phyloP scores from a whole-genome alignment of 345 rosid species.

The Corchorus olitorius region DNA sequence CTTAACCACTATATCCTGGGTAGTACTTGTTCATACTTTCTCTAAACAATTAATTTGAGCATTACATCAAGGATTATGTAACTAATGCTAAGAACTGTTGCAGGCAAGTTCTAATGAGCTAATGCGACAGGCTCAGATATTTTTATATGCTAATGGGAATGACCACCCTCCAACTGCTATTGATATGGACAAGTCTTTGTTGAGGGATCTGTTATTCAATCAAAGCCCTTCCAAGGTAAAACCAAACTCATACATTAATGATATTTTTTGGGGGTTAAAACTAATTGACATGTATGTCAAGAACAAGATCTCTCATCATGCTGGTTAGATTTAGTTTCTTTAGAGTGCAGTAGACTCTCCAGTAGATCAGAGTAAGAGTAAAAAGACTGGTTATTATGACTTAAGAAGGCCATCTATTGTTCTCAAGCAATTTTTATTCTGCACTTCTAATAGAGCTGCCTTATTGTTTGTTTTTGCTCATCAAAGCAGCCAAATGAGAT shows the following conservation, averaged over 20 bases:
- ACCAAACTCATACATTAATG: constrained; percentile 8
- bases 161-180: constrained; percentile 83
- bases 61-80: constrained; percentile 4
- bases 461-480: neutral
- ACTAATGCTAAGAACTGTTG: constrained; percentile 30
- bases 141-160: constrained; percentile 80
- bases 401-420: neutral
- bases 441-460: constrained; percentile 2
- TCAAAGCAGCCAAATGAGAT: neutral
- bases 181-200: constrained; percentile 77
- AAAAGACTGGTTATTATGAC: neutral
- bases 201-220: constrained; percentile 75
- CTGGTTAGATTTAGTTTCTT: neutral
- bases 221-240: constrained; percentile 85
- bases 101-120: constrained; percentile 72
- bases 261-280: neutral
- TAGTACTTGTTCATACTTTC: neutral
- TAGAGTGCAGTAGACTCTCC: neutral
- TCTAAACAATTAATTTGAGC: neutral
- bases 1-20: neutral
- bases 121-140: constrained; percentile 74
- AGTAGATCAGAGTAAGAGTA: neutral
- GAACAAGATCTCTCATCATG: neutral
- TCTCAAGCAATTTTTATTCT: neutral
- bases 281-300: neutral